A percentile compares a stretch with the other conserved stretches of the same genome.
These are phyloP conservation scores for Aspergillus transmontanensis DNA, from an alignment of 2,329 filamentous ascomycete genomes.

Conservation along the genomic window DNA sequence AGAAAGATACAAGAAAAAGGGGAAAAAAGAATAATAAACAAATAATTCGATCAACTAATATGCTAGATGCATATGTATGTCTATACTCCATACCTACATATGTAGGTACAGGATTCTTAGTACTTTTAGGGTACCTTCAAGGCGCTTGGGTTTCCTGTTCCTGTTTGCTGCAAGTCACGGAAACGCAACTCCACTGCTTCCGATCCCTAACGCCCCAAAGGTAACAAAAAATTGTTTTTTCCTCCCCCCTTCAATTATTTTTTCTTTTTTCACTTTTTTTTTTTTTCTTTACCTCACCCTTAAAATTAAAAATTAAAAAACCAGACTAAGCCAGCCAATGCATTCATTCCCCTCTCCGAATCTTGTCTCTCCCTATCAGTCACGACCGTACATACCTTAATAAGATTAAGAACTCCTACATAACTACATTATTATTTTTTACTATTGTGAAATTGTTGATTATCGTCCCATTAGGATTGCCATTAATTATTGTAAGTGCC, in stretches of 20 bases:
- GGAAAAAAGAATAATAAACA: background rate
- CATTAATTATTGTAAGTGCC: background rate
- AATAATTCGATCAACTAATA: background rate
- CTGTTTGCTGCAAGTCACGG: constrained; percentile 6
- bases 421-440: background rate
- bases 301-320: background rate
- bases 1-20: background rate
- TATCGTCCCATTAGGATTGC: background rate
- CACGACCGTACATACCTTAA: background rate
- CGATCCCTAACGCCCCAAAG: constrained; percentile 5
- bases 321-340: constrained; percentile 3
- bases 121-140: background rate
- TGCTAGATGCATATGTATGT: background rate
- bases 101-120: background rate
- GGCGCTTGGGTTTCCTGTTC: background rate
- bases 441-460: background rate
- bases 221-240: background rate
- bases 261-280: background rate
- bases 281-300: background rate
- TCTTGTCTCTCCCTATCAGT: constrained; percentile 7
- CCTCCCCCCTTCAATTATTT: background rate
- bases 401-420: background rate
- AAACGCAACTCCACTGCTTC: constrained; percentile 2
- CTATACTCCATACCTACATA: background rate
- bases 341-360: constrained; percentile 10